Percentiles rank a stretch among this genome's conserved stretches.
phyloP scores from a whole-genome alignment of 176 grass and related monocot genomes.

The Saccharum spontaneum region DNA sequence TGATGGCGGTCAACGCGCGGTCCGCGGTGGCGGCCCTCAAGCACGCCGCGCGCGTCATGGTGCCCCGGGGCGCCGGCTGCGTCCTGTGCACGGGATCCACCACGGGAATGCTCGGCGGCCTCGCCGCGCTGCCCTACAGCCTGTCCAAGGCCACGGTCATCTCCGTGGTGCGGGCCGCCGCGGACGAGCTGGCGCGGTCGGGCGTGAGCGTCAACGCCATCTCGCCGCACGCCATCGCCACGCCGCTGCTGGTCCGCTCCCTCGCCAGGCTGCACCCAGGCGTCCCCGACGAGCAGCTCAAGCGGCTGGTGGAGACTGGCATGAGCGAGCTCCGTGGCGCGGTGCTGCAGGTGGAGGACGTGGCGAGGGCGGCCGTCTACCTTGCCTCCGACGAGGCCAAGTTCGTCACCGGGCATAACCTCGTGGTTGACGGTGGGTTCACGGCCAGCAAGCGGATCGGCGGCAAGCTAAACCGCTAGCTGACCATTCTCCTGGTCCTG shows the following conservation, averaged over 20 bases:
- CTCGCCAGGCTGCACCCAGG: slow-evolving; percentile 28
- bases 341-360: slow-evolving; percentile 44
- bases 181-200: slow-evolving; percentile 38
- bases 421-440: slow-evolving; percentile 47
- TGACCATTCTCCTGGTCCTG: not conserved
- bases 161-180: slow-evolving; percentile 14
- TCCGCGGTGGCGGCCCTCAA: slow-evolving; percentile 61
- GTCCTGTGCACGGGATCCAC: slow-evolving; percentile 70
- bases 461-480: not conserved
- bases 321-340: slow-evolving; percentile 34
- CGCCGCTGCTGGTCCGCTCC: slow-evolving; percentile 33
- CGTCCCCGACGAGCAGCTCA: slow-evolving; percentile 30
- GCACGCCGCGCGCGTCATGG: slow-evolving; percentile 86
- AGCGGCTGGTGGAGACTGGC: slow-evolving; percentile 32
- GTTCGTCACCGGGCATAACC: slow-evolving; percentile 45
- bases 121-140: slow-evolving; percentile 40
- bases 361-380: slow-evolving; percentile 53
- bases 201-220: slow-evolving; percentile 49
- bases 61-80: slow-evolving; percentile 48
- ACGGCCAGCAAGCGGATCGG: slow-evolving; percentile 42
- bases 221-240: slow-evolving; percentile 48
- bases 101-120: slow-evolving; percentile 40
- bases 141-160: slow-evolving; percentile 39
- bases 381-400: slow-evolving; percentile 56
- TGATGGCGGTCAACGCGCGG: slow-evolving; percentile 61